These are phyloP conservation scores for Termitomyces sp. DNA, from an alignment of 768 basidiomycete genomes.

Conservation along the genomic window DNA sequence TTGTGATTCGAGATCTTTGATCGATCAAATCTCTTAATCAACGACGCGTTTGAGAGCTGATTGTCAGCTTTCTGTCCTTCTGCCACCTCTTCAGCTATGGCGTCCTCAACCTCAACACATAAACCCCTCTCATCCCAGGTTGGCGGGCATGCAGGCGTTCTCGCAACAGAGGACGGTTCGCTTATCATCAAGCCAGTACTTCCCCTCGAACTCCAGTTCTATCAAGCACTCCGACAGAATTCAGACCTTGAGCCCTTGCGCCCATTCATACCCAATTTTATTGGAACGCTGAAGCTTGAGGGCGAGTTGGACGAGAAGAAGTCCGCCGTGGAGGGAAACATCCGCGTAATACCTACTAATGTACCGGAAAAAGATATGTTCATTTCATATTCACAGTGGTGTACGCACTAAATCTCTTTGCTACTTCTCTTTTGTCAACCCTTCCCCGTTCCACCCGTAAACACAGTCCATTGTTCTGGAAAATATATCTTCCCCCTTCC, in stretches of 20 bases:
- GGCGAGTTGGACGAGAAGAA: constrained; percentile 47
- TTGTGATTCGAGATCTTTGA: neutral
- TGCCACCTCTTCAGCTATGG: neutral
- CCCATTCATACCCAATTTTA: constrained; percentile 69
- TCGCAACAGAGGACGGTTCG: constrained; percentile 64
- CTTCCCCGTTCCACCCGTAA: neutral
- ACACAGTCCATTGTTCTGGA: constrained; percentile 79
- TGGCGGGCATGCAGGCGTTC: constrained; percentile 78
- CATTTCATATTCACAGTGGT: neutral
- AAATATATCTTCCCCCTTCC: constrained; percentile 73
- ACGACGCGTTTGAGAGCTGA: too few species aligned
- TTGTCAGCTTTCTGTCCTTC: too few species aligned
- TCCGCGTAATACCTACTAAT: constrained; percentile 13
- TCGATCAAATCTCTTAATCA: neutral
- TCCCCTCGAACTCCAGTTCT: constrained; percentile 66
- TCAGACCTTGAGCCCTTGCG: constrained; percentile 39
- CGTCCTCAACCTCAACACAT: neutral
- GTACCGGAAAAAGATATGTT: constrained; percentile 18
- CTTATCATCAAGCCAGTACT: constrained; percentile 80
- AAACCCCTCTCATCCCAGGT: constrained; percentile 43
- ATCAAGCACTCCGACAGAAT: constrained; percentile 48
- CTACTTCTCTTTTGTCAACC: neutral
- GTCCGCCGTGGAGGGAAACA: constrained; percentile 10
- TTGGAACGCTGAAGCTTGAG: constrained; percentile 73
- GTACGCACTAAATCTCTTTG: neutral